Base-by-base conservation (phyloP, 129 eudicot genomes). In the Flaveria ramosissima region DNA sequence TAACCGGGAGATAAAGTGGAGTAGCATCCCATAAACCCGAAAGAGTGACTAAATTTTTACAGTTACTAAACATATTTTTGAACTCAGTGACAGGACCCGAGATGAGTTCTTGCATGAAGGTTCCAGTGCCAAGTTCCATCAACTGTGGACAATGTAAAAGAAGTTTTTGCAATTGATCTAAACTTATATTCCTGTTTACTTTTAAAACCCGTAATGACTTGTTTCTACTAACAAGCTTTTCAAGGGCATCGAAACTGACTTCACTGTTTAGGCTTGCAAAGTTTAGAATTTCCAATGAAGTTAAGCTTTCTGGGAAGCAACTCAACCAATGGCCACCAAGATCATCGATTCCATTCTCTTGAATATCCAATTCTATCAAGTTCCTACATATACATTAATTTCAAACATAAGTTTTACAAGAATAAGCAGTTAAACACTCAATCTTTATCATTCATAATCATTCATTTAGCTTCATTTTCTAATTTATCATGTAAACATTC, bases 21-120 rank as follows among this genome's bases (percentile, higher is more conserved):
- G 81, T 81, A 47, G 85, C 90, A 56, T 90, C 98, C 92, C 94
- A 88, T 39, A 92, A 81, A 41, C 98, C 98, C 20, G 94, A 90
- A 48, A 92, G 83, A n/a, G 82, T 83, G 7, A 75, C 81, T 19
- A 90, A 79, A 42, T 83, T 82, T 77, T 75, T 83, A 83, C 89
- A 90, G 48, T 70, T 83, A 20, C 52, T 71, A 52, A 92, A 90
- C n/a, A 88, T 76, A 52, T 32, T 78, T 73, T 75, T 79, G 2
- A 88, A 81, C 24, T 81, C 87, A 1, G 81, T 76, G 46, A 36
- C 80, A 3, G 83, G 82, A 51, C 81, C 63, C 15, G 90, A 51
- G 13, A 70, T 55, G 17, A 88, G 85, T 78, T 90, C 92, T 78
- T 86, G 88, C 66, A 77, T 67, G 74, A 90, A 88, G 36, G 90